Conservation (phyloP, 2,329 filamentous ascomycete genomes). For the Fusarium temperatum region DNA sequence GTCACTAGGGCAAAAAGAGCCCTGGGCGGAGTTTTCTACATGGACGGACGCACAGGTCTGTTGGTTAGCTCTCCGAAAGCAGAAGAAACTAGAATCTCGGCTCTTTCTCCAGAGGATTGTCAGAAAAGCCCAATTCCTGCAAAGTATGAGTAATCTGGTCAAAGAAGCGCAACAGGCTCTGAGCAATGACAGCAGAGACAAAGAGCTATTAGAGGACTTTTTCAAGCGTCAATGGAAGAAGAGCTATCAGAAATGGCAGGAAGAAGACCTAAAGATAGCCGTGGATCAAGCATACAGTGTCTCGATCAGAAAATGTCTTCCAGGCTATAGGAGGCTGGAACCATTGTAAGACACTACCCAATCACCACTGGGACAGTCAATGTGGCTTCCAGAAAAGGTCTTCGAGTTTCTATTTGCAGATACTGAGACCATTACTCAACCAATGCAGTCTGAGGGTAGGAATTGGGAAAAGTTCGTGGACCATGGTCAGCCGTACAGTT, state of each 20-base stretch:
- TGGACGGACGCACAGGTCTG: neutral
- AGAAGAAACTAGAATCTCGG: neutral
- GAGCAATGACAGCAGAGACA: accelerated
- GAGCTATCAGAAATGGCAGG: accelerated
- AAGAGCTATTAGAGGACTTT: accelerated
- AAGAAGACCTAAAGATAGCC: accelerated
- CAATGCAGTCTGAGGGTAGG: accelerated
- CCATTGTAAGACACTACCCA: accelerated
- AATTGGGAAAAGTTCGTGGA: accelerated
- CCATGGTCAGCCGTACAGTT: accelerated
- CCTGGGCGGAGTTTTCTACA: neutral
- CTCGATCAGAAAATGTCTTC: accelerated
- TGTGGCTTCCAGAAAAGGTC: neutral
- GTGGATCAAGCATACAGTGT: accelerated
- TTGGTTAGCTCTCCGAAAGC: neutral
- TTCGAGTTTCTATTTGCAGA: neutral
- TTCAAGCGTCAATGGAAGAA: neutral
- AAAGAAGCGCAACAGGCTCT: accelerated
- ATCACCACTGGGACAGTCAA: accelerated
- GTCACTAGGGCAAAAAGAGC: accelerated
- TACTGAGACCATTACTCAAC: accelerated
- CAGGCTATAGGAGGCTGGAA: neutral
- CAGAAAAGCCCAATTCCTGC: neutral
- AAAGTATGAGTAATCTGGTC: accelerated
- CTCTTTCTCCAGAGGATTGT: neutral